Conservation (phyloP, 768 basidiomycete genomes). For the Suillus alpinus region DNA sequence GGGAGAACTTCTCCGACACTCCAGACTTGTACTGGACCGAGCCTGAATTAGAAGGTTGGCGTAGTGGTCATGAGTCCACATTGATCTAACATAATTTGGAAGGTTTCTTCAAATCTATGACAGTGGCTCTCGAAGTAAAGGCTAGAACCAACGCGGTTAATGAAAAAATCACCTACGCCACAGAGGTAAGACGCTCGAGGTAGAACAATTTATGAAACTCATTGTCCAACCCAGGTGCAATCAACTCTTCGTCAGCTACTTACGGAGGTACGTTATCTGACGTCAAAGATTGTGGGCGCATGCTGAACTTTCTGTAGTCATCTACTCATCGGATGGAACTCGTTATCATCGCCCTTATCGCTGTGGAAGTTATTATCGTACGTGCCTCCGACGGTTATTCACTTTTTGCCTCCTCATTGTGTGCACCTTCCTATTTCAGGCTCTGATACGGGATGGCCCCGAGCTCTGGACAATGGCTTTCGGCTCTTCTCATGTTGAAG, state of each 20-base stretch:
- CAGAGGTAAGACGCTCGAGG: constrained; percentile 48
- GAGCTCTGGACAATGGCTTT: constrained; percentile 63
- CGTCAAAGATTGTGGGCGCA: not conserved
- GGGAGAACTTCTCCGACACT: constrained; percentile 84
- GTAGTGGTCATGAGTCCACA: not conserved
- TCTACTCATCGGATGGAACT: constrained; percentile 91
- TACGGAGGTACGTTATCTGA: constrained; percentile 55
- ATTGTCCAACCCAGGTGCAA: constrained; percentile 53
- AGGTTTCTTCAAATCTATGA: constrained; percentile 86
- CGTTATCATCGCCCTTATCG: constrained; percentile 91
- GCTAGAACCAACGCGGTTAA: constrained; percentile 78
- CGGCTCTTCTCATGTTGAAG: constrained; percentile 16
- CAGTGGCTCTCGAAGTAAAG: constrained; percentile 82
- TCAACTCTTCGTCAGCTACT: constrained; percentile 85
- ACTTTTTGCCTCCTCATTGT: not conserved
- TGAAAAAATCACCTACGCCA: constrained; percentile 90
- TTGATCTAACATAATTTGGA: not conserved
- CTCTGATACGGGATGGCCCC: constrained; percentile 74
- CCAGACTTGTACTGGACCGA: constrained; percentile 96
- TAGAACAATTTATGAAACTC: not conserved
- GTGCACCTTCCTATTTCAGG: constrained; percentile 36
- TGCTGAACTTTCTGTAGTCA: constrained; percentile 46
- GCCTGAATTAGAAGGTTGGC: constrained; percentile 79
- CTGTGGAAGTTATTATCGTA: constrained; percentile 92
- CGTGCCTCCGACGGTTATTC: constrained; percentile 21